Evolutionary conservation across 129 eudicot species (phyloP).

Genomic region (Arctium minus): DNA sequence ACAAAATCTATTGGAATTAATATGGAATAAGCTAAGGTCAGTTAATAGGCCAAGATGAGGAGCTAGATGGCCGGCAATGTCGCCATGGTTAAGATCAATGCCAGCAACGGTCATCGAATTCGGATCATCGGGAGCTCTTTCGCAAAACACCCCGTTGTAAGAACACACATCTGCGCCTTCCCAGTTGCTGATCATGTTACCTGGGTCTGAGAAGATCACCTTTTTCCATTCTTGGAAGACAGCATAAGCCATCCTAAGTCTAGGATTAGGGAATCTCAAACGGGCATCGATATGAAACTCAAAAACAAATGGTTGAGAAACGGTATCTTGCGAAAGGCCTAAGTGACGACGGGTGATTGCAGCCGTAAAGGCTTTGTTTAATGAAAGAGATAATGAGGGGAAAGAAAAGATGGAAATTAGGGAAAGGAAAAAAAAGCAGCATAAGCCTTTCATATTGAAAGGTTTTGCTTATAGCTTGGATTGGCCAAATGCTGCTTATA

Average conservation of each 20-base stretch:
- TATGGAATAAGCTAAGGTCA: slow-evolving; percentile 58
- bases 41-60: slow-evolving; percentile 49
- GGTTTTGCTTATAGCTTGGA: slow-evolving; percentile 17
- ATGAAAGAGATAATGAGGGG: slow-evolving; percentile 3
- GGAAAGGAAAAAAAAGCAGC: slow-evolving; percentile 31
- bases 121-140: slow-evolving; percentile 51
- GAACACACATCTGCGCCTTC: slow-evolving; percentile 60
- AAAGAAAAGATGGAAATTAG: slow-evolving; percentile 6
- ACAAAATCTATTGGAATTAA: slow-evolving; percentile 73
- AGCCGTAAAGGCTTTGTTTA: slow-evolving; percentile 30
- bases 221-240: slow-evolving; percentile 74
- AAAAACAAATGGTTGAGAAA: background rate
- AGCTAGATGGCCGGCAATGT: slow-evolving; percentile 69
- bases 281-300: slow-evolving; percentile 18
- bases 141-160: slow-evolving; percentile 68
- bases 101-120: slow-evolving; percentile 47
- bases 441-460: slow-evolving; percentile 41
- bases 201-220: slow-evolving; percentile 59
- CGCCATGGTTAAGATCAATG: slow-evolving; percentile 63
- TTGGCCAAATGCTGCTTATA: slow-evolving; percentile 21
- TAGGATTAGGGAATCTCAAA: slow-evolving; percentile 38
- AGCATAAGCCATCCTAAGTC: slow-evolving; percentile 52
- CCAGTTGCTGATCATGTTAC: slow-evolving; percentile 50
- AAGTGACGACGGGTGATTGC: slow-evolving; percentile 40
- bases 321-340: slow-evolving; percentile 9